These are phyloP conservation scores for Centaurea solstitialis DNA, from an alignment of 129 eudicot species.

Conservation along the genomic window DNA sequence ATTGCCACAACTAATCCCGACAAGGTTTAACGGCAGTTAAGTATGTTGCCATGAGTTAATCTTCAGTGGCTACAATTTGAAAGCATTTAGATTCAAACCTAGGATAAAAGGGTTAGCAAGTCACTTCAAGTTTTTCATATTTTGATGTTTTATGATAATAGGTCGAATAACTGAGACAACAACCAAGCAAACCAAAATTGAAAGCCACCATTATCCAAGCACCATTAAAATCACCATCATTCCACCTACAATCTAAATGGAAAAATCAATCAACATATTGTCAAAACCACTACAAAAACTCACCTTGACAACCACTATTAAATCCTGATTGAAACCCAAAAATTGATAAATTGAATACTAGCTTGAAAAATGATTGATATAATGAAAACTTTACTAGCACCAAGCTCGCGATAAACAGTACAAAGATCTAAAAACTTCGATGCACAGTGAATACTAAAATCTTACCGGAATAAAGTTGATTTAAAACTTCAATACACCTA, in stretches of 20 bases:
- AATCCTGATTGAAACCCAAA: neutral
- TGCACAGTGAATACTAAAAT: too few relatives aligned
- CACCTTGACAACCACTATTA: neutral
- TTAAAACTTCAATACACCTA: too few relatives aligned
- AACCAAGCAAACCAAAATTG: neutral
- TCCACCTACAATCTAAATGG: neutral
- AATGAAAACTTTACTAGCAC: neutral
- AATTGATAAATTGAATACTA: neutral
- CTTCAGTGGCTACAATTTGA: too few relatives aligned
- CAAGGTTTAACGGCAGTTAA: too few relatives aligned
- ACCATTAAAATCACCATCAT: neutral
- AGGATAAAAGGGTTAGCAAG: too few relatives aligned
- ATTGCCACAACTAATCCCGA: too few relatives aligned
- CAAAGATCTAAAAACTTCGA: neutral
- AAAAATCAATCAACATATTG: neutral
- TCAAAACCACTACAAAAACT: neutral
- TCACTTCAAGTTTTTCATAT: too few relatives aligned
- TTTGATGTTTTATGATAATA: too few relatives aligned
- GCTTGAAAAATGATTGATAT: neutral
- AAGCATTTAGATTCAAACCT: too few relatives aligned
- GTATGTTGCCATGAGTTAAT: too few relatives aligned
- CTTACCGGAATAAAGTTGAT: too few relatives aligned
- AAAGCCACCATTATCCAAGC: neutral
- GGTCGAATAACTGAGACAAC: neutral
- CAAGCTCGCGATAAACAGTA: neutral